Evolutionary conservation across 768 basidiomycete species (phyloP).

Genomic region (Boletellus emodensis): DNA sequence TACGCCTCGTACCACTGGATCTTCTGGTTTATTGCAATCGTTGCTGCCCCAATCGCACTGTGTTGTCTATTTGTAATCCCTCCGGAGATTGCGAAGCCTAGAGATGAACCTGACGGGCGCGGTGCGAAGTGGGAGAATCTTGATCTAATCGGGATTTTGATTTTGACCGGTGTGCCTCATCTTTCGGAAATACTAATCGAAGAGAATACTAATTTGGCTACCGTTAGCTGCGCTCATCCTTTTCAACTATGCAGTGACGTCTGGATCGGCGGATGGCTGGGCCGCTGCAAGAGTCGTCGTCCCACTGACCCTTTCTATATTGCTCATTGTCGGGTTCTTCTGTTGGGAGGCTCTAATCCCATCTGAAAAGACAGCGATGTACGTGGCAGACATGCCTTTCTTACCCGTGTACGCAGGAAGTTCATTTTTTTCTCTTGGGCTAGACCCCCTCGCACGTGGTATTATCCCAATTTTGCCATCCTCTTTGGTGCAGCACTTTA

Average conservation of each 20-base stretch:
- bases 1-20: conserved; percentile 46
- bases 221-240: conserved; percentile 33
- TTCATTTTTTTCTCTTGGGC: background rate
- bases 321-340: conserved; percentile 43
- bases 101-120: background rate
- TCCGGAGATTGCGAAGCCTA: conserved; percentile 5
- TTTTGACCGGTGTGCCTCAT: conserved; percentile 32
- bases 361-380: conserved; percentile 41
- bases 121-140: conserved; percentile 28
- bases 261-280: conserved; percentile 51
- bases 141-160: conserved; percentile 37
- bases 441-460: conserved; percentile 44
- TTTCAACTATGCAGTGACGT: conserved; percentile 42
- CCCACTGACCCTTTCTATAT: conserved; percentile 44
- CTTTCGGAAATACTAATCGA: background rate
- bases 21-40: conserved; percentile 45
- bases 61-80: conserved; percentile 36
- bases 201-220: background rate
- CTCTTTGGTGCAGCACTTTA: conserved; percentile 36
- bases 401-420: background rate
- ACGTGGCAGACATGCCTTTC: conserved; percentile 9
- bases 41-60: conserved; percentile 33
- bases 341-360: conserved; percentile 45
- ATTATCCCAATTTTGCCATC: conserved; percentile 38
- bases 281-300: conserved; percentile 39